Evolutionary conservation across 345 rosid species (phyloP), one percentile per base, ranked within the genome.

Genomic region (Aethionema arabicum): DNA sequence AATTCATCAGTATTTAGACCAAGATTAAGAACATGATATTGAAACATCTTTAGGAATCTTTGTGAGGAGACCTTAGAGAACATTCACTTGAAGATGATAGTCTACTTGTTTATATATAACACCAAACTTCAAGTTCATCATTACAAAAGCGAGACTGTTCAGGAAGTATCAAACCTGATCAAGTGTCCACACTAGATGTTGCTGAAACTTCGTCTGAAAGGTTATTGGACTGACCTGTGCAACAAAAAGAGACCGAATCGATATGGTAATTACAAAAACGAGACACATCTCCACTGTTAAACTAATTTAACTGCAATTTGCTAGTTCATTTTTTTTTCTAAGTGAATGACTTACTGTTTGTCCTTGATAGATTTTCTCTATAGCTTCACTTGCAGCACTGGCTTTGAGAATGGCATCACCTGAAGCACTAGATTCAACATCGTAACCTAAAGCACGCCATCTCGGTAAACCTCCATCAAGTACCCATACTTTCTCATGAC

Each of bases 401-500:
- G 96, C 93, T 78, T 88, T 95, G 79, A 95, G 54, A 78, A 90
- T 88, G 67, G 95, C 85, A 74, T 90, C 96, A 74, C 95, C 56
- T 29, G 99, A 95, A 66, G 99, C 95, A 79, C 98, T 95, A 44
- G 99, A 95, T 69, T 90, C 99, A 41, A 95, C 99, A 79, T 95
- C 98, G 64, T 82, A 95, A 14, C 99, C 99, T 15, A 83, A 86
- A 46, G 93, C 90, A 64, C 95, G 96, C 99, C 99, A 95, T 75
- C 89, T 88, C 32, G 96, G 99, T 38, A 95, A 63, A 56, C 99
- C 99, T 60, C 99, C 99, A 73, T 95, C 91, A 41, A 95, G 80
- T 46, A 95, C 98, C 99, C 98, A 90, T 5, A 95, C 77, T 72
- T 81, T 83, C 35, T 81, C 77, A 74, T 95, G 99, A 50, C 98